Evolutionary conservation across 768 basidiomycete genomes (phyloP).

Genomic region (Suillus subluteus): DNA sequence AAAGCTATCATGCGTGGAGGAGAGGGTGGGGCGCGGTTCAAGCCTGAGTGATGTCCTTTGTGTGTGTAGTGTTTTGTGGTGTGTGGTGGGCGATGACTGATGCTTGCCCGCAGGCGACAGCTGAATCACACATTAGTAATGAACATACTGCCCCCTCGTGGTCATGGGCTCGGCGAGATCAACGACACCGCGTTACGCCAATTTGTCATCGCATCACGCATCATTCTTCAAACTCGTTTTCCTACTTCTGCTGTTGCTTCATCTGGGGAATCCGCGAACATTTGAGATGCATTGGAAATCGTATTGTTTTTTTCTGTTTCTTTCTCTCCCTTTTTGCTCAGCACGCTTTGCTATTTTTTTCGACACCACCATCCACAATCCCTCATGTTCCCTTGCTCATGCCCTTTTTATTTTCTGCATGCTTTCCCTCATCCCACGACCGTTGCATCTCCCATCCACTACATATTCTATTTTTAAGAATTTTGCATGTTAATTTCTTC

Average conservation of each 20-base stretch:
- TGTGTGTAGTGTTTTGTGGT: background rate
- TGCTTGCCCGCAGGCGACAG: background rate
- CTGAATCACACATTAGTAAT: background rate
- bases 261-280: conserved; percentile 1
- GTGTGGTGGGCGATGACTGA: background rate
- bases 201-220: no score
- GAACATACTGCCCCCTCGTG: background rate
- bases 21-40: conserved; percentile 60
- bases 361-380: background rate
- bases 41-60: conserved; percentile 37
- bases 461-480: background rate
- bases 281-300: conserved; percentile 6
- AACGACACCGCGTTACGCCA: background rate
- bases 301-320: background rate
- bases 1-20: conserved; percentile 85
- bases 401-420: background rate
- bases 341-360: background rate
- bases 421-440: conserved; percentile 3
- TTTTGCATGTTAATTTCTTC: background rate
- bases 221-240: background rate
- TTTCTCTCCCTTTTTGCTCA: background rate
- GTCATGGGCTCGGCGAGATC: background rate
- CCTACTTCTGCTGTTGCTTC: background rate
- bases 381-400: background rate
- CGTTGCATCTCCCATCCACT: background rate